These are phyloP conservation scores for Gossypium raimondii DNA, from an alignment of 345 rosid species.

Conservation along the genomic window DNA sequence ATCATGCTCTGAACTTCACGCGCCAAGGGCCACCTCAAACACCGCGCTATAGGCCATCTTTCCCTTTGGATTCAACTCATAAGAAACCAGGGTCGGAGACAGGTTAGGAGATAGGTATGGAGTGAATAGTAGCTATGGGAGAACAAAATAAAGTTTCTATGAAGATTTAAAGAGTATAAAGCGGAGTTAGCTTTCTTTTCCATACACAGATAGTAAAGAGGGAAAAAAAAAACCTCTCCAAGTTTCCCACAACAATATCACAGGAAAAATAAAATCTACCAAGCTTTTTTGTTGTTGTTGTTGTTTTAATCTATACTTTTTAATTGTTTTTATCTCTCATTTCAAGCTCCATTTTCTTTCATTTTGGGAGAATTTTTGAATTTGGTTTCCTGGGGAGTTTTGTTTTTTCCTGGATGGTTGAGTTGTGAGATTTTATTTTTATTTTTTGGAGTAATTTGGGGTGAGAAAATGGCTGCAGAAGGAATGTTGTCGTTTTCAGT, in stretches of 20 bases:
- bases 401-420: constrained; percentile 7
- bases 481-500: constrained; percentile 42
- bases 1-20: not conserved
- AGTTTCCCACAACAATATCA: constrained; percentile 6
- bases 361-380: constrained; percentile 6
- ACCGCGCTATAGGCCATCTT: not conserved
- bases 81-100: constrained; percentile 18
- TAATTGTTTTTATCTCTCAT: constrained; percentile 12
- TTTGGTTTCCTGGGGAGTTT: not conserved
- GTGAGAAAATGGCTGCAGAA: constrained; percentile 40
- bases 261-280: not conserved
- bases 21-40: constrained; percentile 8
- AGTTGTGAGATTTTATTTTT: constrained; percentile 21
- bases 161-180: constrained; percentile 33
- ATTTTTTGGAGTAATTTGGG: not conserved
- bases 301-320: not conserved
- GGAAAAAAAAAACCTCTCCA: not conserved
- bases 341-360: constrained; percentile 10
- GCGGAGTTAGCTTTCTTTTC: constrained; percentile 35
- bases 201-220: constrained; percentile 23
- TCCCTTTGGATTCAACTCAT: not conserved
- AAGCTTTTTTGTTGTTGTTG: not conserved
- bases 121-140: constrained; percentile 12
- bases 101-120: constrained; percentile 28
- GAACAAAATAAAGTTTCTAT: not conserved